Conservation (phyloP, 768 basidiomycete genomes). For the Rhodotorula kratochvilovae region DNA sequence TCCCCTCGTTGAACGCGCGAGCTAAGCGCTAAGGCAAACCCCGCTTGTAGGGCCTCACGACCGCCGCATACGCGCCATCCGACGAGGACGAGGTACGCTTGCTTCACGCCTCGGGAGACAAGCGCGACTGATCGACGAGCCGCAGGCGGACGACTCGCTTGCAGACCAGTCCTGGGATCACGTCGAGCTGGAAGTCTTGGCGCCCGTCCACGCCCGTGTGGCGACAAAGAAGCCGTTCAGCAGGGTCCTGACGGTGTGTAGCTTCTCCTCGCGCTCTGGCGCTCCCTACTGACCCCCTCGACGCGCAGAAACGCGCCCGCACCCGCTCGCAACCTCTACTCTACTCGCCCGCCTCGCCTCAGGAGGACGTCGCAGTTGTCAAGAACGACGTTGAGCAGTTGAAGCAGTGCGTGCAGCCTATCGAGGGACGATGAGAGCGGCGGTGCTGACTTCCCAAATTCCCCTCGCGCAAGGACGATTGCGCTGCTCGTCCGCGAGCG, state of each 20-base stretch:
- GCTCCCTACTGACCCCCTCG: too few relatives aligned
- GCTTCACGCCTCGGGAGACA: too few relatives aligned
- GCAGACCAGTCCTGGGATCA: background rate
- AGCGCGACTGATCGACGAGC: too few relatives aligned
- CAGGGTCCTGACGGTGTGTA: background rate
- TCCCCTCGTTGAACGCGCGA: background rate
- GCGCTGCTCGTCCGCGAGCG: background rate
- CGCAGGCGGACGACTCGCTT: background rate
- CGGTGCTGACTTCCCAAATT: too few relatives aligned
- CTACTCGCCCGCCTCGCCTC: background rate
- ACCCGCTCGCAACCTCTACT: background rate
- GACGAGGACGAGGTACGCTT: too few relatives aligned
- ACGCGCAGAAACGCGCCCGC: background rate
- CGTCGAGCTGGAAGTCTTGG: background rate
- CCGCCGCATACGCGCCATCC: too few relatives aligned
- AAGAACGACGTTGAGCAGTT: constrained; percentile 16
- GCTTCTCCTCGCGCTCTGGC: too few relatives aligned
- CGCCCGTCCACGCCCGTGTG: background rate
- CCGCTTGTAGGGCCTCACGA: background rate
- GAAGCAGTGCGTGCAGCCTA: background rate
- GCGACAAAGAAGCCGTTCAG: background rate
- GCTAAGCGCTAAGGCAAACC: background rate
- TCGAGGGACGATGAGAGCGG: too few relatives aligned
- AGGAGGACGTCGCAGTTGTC: background rate
- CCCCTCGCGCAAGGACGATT: background rate